A percentile compares a stretch with the other conserved stretches of the same genome.
These are phyloP conservation scores for Diaporthe sp. DNA, from an alignment of 2,329 filamentous ascomycete genomes.

Conservation along the genomic window DNA sequence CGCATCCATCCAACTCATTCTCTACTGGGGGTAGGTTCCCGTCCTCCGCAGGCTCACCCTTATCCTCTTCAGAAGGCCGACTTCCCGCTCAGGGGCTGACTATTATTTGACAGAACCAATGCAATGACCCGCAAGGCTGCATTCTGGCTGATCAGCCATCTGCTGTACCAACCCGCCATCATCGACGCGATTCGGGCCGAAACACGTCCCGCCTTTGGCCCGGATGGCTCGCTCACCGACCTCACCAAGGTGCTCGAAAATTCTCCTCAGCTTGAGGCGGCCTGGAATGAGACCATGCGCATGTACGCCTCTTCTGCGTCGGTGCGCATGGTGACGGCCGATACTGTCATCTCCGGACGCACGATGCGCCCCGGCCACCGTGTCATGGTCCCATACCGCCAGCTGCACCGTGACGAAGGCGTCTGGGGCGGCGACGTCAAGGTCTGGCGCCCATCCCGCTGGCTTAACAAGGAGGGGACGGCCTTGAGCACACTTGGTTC, in stretches of 20 bases:
- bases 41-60: too few relatives aligned
- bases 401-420: background rate
- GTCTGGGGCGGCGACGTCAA: background rate
- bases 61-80: too few relatives aligned
- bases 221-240: background rate
- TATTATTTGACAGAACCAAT: background rate
- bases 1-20: background rate
- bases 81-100: too few relatives aligned
- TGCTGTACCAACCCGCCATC: background rate
- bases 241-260: background rate
- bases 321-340: background rate
- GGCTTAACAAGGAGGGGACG: background rate
- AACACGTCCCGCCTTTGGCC: background rate
- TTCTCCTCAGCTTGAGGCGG: background rate
- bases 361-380: background rate
- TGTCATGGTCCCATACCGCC: background rate
- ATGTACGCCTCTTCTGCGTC: background rate
- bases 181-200: background rate
- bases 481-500: background rate
- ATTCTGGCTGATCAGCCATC: background rate
- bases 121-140: background rate
- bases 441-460: background rate
- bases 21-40: background rate
- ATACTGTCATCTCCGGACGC: background rate
- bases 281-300: background rate